phyloP scores from a whole-genome alignment of 2,329 filamentous ascomycete genomes.

The Penicillium oxalicum region DNA sequence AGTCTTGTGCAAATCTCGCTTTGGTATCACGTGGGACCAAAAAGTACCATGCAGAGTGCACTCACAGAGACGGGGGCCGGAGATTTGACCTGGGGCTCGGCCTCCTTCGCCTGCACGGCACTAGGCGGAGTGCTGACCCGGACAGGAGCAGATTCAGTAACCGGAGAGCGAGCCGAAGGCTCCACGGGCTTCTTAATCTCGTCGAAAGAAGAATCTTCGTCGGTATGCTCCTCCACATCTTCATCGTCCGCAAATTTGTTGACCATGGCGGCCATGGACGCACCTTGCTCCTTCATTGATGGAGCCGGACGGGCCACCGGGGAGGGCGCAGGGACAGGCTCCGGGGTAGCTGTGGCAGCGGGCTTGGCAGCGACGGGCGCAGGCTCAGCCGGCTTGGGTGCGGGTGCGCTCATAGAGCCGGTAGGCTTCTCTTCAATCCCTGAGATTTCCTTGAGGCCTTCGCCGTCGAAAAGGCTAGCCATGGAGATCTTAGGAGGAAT shows the following conservation, averaged over 20 bases:
- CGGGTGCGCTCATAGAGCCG: conserved; percentile 34
- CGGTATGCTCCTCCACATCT: conserved; percentile 50
- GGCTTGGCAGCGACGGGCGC: conserved; percentile 31
- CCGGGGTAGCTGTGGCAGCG: conserved; percentile 20
- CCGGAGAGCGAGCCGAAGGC: conserved; percentile 43
- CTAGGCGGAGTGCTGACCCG: conserved; percentile 24
- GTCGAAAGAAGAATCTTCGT: conserved; percentile 77
- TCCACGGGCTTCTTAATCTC: conserved; percentile 72
- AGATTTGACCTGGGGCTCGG: conserved; percentile 14
- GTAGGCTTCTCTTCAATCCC: conserved; percentile 38
- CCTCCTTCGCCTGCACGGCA: conserved; percentile 24
- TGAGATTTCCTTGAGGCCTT: conserved; percentile 67
- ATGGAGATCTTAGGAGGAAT: conserved; percentile 89
- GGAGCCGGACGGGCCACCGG: conserved; percentile 51
- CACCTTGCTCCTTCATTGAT: conserved; percentile 76
- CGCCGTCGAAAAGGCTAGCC: conserved; percentile 83
- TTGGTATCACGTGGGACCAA: too few species aligned
- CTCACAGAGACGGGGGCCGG: conserved; percentile 23
- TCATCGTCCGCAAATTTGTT: conserved; percentile 77
- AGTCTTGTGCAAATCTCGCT: too few species aligned
- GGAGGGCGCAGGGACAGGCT: conserved; percentile 29
- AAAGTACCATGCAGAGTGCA: neutral
- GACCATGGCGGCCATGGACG: conserved; percentile 77
- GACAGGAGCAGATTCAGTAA: conserved; percentile 20
- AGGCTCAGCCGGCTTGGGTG: conserved; percentile 44